Percentiles rank a stretch among this genome's conserved stretches.
Conservation (phyloP, 371 early-diverging fungal species). For the Capillidium heterosporum region DNA sequence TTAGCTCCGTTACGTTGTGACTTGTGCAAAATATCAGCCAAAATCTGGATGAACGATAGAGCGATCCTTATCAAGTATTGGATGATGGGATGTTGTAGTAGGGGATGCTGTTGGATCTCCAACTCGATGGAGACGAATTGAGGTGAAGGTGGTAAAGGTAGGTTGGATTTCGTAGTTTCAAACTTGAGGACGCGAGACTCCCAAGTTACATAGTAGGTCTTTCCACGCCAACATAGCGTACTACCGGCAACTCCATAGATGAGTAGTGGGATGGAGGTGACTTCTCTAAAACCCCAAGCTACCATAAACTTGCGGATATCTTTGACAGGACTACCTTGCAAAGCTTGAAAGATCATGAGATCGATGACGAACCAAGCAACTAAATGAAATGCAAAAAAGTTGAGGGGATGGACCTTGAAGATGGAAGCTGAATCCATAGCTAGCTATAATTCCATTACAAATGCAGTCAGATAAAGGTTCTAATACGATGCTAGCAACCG, state of each 20-base stretch:
- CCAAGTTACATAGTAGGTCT: constrained; percentile 23
- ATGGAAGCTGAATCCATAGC: constrained; percentile 30
- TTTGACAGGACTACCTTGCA: constrained; percentile 15
- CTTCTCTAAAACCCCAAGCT: constrained; percentile 62
- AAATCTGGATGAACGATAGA: constrained; percentile 14
- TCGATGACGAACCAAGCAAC: constrained; percentile 55
- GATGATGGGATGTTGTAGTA: constrained; percentile 5
- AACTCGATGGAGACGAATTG: not conserved
- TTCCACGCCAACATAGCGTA: constrained; percentile 73
- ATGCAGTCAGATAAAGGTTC: constrained; percentile 88
- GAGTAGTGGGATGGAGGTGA: constrained; percentile 64
- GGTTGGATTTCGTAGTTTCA: not conserved
- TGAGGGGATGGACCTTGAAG: constrained; percentile 19
- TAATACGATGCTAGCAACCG: constrained; percentile 58
- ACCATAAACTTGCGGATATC: constrained; percentile 16
- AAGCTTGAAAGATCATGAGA: constrained; percentile 29
- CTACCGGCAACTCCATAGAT: constrained; percentile 61
- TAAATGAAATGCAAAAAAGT: constrained; percentile 46
- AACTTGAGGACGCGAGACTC: constrained; percentile 33
- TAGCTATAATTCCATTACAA: constrained; percentile 50
- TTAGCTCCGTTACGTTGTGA: constrained; percentile 16
- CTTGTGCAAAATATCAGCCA: constrained; percentile 16
- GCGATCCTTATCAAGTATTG: constrained; percentile 12
- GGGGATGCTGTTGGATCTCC: not conserved
- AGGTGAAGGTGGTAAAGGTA: not conserved